Conservation (phyloP, 192 early-diverging fungal genomes). For the Jimgerdemannia flammicorona region DNA sequence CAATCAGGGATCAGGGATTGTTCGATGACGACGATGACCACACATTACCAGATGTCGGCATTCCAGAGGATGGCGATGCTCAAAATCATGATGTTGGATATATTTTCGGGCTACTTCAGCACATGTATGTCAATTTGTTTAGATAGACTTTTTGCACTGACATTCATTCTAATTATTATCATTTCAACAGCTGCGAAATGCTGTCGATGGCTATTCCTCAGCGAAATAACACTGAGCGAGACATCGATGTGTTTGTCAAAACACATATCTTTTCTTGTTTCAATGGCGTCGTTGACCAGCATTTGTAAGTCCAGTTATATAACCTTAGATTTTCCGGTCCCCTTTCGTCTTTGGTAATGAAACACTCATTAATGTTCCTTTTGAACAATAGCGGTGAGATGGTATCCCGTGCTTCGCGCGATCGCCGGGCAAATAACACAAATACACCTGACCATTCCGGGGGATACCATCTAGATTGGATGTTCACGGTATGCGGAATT, state of each 20-base stretch:
- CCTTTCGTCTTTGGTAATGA: slow-evolving; percentile 2
- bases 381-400: slow-evolving; percentile 10
- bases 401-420: slow-evolving; percentile 1
- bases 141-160: neutral
- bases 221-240: slow-evolving; percentile 9
- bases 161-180: slow-evolving; percentile 4
- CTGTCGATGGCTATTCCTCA: slow-evolving; percentile 11
- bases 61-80: neutral
- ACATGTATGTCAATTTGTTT: slow-evolving; percentile 16
- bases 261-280: slow-evolving; percentile 20
- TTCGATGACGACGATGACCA: slow-evolving; percentile 10
- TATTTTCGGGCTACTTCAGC: slow-evolving; percentile 14
- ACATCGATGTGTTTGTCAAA: slow-evolving; percentile 21
- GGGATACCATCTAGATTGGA: too few species aligned
- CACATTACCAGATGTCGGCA: neutral
- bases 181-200: slow-evolving; percentile 21
- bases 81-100: slow-evolving; percentile 14
- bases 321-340: slow-evolving; percentile 1
- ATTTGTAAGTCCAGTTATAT: slow-evolving; percentile 10
- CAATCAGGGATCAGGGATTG: slow-evolving; percentile 7
- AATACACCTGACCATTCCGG: too few species aligned
- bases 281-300: slow-evolving; percentile 13
- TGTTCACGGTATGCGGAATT: too few species aligned
- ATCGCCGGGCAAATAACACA: too few species aligned
- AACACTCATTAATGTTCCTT: slow-evolving; percentile 3